These are phyloP conservation scores for Nepenthes gracilis DNA, from an alignment of 148 eudicot genomes.

Conservation along the genomic window DNA sequence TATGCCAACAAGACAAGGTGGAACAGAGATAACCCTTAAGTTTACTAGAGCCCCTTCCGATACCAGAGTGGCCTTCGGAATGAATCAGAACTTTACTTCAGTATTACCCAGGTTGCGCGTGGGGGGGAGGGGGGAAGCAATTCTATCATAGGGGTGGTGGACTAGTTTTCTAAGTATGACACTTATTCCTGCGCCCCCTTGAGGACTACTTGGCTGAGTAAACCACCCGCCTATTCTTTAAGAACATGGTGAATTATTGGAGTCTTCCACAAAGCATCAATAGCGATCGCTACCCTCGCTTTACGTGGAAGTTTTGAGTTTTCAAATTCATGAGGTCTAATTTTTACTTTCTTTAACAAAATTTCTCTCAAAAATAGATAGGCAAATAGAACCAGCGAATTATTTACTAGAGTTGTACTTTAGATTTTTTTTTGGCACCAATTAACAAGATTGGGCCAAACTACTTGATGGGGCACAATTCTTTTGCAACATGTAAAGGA, in stretches of 20 bases:
- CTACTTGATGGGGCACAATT: constrained; percentile 11
- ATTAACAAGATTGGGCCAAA: constrained; percentile 6
- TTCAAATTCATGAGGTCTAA: background rate
- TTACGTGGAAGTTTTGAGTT: constrained; percentile 4
- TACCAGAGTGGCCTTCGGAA: background rate
- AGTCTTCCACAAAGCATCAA: background rate
- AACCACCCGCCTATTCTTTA: background rate
- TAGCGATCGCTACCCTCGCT: background rate
- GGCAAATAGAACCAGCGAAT: constrained; percentile 10
- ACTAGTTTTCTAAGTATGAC: constrained; percentile 3
- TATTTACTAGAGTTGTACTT: constrained; percentile 3
- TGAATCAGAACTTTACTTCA: background rate
- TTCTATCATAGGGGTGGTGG: constrained; percentile 1
- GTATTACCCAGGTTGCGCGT: background rate
- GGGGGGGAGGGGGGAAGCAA: background rate
- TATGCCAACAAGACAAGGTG: background rate
- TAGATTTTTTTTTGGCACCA: constrained; percentile 11
- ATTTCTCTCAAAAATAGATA: background rate
- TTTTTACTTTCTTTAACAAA: background rate
- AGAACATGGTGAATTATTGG: background rate
- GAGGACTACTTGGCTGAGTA: background rate
- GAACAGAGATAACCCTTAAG: background rate
- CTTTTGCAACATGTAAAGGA: constrained; percentile 15
- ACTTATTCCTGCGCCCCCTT: background rate
- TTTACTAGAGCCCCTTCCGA: background rate